Conservation (phyloP, 306 rosid genomes). For the Cucurbita moschata region DNA sequence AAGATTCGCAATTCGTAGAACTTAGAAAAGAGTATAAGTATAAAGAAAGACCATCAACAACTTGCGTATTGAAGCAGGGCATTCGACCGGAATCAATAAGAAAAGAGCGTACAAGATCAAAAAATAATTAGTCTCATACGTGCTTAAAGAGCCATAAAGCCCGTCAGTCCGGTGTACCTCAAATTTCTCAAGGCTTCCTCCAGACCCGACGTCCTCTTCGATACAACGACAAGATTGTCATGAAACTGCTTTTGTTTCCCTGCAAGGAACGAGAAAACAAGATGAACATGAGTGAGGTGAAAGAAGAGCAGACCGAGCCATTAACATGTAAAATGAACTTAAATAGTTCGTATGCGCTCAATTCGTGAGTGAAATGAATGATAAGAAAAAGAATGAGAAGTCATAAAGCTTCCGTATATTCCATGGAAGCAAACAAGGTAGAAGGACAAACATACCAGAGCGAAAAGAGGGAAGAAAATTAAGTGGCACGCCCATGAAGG, state of each 20-base stretch:
- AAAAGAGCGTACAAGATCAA: background rate
- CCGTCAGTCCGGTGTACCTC: conserved; percentile 25
- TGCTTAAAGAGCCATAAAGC: background rate
- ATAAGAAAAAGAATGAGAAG: background rate
- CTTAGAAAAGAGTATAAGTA: background rate
- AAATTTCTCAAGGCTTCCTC: conserved; percentile 66
- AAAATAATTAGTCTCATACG: background rate
- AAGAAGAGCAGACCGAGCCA: background rate
- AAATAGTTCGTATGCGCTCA: too few relatives aligned
- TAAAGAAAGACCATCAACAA: background rate
- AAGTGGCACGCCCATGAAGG: conserved; percentile 1
- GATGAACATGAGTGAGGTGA: background rate
- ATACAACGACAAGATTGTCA: conserved; percentile 29
- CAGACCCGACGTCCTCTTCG: conserved; percentile 49
- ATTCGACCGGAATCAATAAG: background rate
- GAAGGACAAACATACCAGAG: background rate
- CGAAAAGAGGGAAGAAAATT: background rate
- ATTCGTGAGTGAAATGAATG: background rate
- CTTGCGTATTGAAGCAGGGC: background rate
- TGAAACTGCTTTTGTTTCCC: conserved; percentile 23
- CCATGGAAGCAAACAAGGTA: background rate
- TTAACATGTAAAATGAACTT: background rate
- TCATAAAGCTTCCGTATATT: background rate
- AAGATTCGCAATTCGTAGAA: background rate
- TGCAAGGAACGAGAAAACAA: conserved; percentile 4